phyloP scores from a whole-genome alignment of 495 filamentous ascomycete genomes.

The Neurospora terricola region DNA sequence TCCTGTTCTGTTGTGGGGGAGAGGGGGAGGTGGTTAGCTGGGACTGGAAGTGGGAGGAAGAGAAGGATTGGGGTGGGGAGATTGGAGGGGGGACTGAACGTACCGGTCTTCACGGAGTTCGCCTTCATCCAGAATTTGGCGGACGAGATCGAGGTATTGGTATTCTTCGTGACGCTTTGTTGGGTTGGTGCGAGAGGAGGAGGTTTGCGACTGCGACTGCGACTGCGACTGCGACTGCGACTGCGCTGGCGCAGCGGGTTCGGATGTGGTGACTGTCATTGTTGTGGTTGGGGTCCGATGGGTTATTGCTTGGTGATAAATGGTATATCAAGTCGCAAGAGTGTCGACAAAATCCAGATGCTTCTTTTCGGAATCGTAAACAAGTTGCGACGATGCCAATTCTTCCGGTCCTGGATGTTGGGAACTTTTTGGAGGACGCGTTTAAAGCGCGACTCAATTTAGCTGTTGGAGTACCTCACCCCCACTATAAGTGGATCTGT shows the following conservation, averaged over 20 bases:
- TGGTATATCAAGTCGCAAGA: neutral
- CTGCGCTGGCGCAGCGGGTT: neutral
- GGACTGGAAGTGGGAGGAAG: neutral
- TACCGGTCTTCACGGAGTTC: conserved; percentile 23
- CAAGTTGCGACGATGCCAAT: neutral
- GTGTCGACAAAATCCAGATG: neutral
- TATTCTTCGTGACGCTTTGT: conserved; percentile 17
- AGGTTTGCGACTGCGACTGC: neutral
- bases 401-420: neutral
- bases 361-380: neutral
- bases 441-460: neutral
- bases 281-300: neutral
- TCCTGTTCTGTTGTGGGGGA: conserved; percentile 54
- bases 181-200: neutral
- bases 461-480: neutral
- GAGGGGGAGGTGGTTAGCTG: neutral
- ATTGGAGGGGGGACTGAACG: neutral
- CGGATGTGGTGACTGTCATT: conserved; percentile 9
- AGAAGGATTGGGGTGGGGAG: neutral
- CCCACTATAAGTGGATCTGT: neutral
- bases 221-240: neutral
- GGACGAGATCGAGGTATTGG: conserved; percentile 24
- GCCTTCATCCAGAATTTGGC: conserved; percentile 20
- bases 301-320: neutral
- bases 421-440: neutral